Evolutionary conservation across 2,329 filamentous ascomycete species (phyloP).

Genomic region (Leptographium radiaticola): DNA sequence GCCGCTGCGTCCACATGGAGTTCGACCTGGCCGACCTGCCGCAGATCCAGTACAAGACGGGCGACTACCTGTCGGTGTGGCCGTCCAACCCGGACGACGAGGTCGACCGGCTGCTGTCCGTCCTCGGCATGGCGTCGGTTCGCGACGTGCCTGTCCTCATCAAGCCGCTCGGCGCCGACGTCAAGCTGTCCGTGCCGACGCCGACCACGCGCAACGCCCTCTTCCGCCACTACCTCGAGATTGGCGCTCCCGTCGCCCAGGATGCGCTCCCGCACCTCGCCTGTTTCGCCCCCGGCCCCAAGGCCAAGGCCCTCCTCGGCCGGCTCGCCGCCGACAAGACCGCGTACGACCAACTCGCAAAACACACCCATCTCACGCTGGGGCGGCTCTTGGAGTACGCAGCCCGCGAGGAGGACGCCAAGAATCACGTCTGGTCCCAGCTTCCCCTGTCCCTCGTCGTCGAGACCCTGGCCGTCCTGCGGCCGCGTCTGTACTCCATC

Average conservation of each 20-base stretch:
- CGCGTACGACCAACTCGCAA: neutral
- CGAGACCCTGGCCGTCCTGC: neutral
- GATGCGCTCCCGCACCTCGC: neutral
- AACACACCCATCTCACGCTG: neutral
- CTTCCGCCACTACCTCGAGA: neutral
- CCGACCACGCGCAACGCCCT: neutral
- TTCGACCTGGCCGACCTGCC: constrained; percentile 19
- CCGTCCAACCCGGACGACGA: constrained; percentile 25
- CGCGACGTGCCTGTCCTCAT: neutral
- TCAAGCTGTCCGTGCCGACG: neutral
- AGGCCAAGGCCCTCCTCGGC: neutral
- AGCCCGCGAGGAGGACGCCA: neutral
- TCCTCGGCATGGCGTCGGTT: neutral
- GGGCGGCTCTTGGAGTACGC: neutral
- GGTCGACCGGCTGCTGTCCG: constrained; percentile 9
- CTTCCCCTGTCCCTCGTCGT: neutral
- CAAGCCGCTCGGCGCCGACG: neutral
- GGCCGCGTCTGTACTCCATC: neutral
- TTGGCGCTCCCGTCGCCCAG: neutral
- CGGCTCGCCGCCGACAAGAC: no score
- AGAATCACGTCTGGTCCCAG: neutral
- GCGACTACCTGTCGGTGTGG: constrained; percentile 27
- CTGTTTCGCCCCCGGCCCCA: neutral
- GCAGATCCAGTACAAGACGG: constrained; percentile 23
- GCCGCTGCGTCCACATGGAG: constrained; percentile 23